Evolutionary conservation across 164 flowering plant species (phyloP).

Genomic region (Piper longum): DNA sequence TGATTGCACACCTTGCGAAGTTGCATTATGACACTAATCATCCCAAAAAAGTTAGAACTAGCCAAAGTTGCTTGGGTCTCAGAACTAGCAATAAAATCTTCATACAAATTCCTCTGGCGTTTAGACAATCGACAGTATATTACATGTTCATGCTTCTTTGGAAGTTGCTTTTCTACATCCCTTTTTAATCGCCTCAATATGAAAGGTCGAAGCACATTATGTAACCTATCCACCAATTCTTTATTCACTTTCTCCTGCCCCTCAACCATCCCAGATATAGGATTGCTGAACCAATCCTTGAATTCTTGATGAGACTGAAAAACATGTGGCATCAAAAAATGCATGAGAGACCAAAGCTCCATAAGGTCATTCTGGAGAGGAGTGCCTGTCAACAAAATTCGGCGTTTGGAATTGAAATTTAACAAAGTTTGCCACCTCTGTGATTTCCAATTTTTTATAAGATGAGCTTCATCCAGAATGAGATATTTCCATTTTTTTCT

Average conservation of each 20-base stretch:
- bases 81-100: constrained; percentile 95
- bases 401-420: constrained; percentile 89
- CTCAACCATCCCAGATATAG: constrained; percentile 96
- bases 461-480: constrained; percentile 97
- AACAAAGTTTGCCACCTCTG: constrained; percentile 99
- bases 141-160: constrained; percentile 87
- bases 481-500: constrained; percentile 98
- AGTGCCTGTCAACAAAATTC: constrained; percentile 91
- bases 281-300: constrained; percentile 98
- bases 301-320: constrained; percentile 99
- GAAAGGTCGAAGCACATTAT: constrained; percentile 96
- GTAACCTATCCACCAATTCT: constrained; percentile 95
- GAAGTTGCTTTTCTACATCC: constrained; percentile 99
- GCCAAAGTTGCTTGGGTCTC: constrained; percentile 97
- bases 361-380: constrained; percentile 98
- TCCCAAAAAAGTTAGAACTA: constrained; percentile 83
- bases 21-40: constrained; percentile 98
- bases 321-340: constrained; percentile 98
- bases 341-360: constrained; percentile 99
- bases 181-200: constrained; percentile 82
- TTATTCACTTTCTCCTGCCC: constrained; percentile 94
- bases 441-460: constrained; percentile 98
- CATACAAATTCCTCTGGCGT: constrained; percentile 95
- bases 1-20: constrained; percentile 99
- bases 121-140: constrained; percentile 83